phyloP scores from a whole-genome alignment of 768 basidiomycete genomes.

The Xanthoconium purpureum region DNA sequence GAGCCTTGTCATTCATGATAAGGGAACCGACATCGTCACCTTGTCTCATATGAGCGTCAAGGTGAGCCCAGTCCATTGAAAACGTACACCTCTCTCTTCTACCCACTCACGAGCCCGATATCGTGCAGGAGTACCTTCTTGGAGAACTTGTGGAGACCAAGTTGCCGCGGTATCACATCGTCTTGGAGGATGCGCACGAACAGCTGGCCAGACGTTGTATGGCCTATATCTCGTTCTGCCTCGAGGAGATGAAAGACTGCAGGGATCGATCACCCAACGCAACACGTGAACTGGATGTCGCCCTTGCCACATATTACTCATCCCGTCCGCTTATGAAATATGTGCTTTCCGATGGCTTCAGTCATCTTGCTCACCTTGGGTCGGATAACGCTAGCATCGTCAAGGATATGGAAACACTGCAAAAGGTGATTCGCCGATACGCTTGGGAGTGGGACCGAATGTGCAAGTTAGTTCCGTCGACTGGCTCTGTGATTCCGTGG shows the following conservation, averaged over 20 bases:
- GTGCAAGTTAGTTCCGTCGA: not conserved
- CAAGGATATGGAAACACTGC: not conserved
- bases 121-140: slow-evolving; percentile 10
- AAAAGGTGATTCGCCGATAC: not conserved
- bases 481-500: not conserved
- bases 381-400: not conserved
- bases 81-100: too few species aligned
- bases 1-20: slow-evolving; percentile 9
- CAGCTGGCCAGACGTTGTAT: slow-evolving; percentile 8
- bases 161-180: slow-evolving; percentile 4
- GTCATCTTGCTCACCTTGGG: slow-evolving; percentile 3
- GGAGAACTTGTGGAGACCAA: slow-evolving; percentile 1
- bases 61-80: not conserved
- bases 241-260: slow-evolving; percentile 2
- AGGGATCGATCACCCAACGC: not conserved
- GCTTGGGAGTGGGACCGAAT: slow-evolving; percentile 5
- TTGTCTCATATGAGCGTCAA: slow-evolving; percentile 19
- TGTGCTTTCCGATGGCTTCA: slow-evolving; percentile 8
- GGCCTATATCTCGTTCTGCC: slow-evolving; percentile 5
- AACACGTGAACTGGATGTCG: too few species aligned
- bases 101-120: not conserved
- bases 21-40: slow-evolving; percentile 7
- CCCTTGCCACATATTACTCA: too few species aligned
- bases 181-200: slow-evolving; percentile 7
- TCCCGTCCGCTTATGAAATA: slow-evolving; percentile 5